These are phyloP conservation scores for Backusella mclennaniae DNA, from an alignment of 192 early-diverging fungal species.

Conservation along the genomic window DNA sequence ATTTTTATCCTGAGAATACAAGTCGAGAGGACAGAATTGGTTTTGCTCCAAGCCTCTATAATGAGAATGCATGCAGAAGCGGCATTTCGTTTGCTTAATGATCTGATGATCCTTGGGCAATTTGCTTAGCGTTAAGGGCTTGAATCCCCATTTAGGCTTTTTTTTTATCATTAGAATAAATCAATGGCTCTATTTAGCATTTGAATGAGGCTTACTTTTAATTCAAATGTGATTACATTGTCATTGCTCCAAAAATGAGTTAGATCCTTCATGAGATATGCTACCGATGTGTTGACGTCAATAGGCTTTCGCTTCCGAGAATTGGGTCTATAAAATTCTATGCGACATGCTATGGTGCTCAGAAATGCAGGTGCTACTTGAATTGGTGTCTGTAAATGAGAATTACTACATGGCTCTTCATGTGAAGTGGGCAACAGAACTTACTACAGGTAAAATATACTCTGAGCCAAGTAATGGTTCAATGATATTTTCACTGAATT, in stretches of 20 bases:
- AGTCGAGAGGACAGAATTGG: slow-evolving; percentile 61
- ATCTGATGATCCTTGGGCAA: neutral
- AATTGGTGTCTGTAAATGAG: slow-evolving; percentile 2
- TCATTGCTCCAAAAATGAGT: slow-evolving; percentile 4
- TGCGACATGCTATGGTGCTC: neutral
- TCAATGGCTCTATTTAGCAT: neutral
- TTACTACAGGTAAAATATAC: slow-evolving; percentile 13
- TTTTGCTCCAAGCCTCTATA: slow-evolving; percentile 26
- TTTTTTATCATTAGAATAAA: neutral
- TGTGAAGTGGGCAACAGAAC: no score
- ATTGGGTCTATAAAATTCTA: neutral
- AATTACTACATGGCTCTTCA: neutral
- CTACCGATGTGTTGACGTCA: neutral
- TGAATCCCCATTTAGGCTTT: slow-evolving; percentile 70
- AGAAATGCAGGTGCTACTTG: slow-evolving; percentile 2
- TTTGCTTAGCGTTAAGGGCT: slow-evolving; percentile 35
- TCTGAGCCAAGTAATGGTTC: neutral
- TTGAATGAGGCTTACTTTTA: slow-evolving; percentile 21
- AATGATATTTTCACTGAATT: slow-evolving; percentile 11
- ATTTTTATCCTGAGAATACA: slow-evolving; percentile 43
- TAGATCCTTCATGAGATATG: neutral
- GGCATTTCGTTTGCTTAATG: slow-evolving; percentile 54
- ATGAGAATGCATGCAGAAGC: slow-evolving; percentile 70
- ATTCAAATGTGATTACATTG: slow-evolving; percentile 16
- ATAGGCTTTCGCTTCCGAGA: neutral